Conservation (phyloP, 306 rosid genomes). For the Quercus bicolor region DNA sequence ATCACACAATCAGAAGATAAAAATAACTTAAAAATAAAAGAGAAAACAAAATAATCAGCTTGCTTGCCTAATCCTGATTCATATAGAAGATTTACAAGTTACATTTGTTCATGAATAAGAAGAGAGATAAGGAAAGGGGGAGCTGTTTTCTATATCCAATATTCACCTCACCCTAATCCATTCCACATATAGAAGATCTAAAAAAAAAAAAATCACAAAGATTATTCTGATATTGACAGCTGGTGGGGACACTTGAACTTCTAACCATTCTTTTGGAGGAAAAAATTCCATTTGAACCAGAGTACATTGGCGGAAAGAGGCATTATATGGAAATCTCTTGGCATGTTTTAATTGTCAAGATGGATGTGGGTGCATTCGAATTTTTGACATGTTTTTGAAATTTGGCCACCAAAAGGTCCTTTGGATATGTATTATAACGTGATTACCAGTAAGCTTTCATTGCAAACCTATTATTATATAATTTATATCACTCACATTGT, state of each 20-base stretch:
- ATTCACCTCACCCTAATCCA: too few relatives aligned
- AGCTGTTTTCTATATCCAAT: too few relatives aligned
- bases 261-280: too few relatives aligned
- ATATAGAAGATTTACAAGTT: too few relatives aligned
- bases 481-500: background rate
- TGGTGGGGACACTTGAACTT: too few relatives aligned
- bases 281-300: too few relatives aligned
- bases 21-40: background rate
- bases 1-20: background rate
- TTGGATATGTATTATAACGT: background rate
- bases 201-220: too few relatives aligned
- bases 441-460: background rate
- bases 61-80: background rate
- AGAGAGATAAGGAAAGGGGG: too few relatives aligned
- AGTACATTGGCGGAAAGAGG: background rate
- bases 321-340: background rate
- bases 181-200: too few relatives aligned
- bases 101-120: too few relatives aligned
- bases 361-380: background rate
- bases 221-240: too few relatives aligned
- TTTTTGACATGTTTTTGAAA: background rate
- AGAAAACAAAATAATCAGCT: background rate
- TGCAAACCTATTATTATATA: background rate
- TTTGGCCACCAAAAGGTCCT: background rate
- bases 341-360: background rate